phyloP scores from a whole-genome alignment of 345 rosid species.

The Balakata baccata region DNA sequence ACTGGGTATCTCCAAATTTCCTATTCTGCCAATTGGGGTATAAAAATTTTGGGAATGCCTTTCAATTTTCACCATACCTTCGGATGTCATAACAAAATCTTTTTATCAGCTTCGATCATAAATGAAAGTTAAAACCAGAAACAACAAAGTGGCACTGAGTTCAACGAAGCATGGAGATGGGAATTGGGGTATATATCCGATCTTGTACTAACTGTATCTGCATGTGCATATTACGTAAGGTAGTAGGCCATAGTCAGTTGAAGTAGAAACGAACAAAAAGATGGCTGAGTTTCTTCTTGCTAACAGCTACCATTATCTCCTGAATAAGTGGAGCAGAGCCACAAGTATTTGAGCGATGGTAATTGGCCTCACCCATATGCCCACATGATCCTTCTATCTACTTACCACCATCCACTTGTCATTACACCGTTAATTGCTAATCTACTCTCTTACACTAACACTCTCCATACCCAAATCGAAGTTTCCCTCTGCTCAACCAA shows the following conservation, averaged over 20 bases:
- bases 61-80: no score
- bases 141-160: not conserved
- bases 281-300: not conserved
- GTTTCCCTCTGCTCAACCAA: constrained; percentile 1
- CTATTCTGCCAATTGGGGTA: no score
- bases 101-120: no score
- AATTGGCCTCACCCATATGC: constrained; percentile 21
- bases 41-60: no score
- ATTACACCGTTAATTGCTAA: constrained; percentile 32
- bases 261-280: constrained; percentile 1
- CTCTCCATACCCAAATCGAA: not conserved
- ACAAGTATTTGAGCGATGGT: constrained; percentile 40
- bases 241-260: not conserved
- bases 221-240: not conserved
- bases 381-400: constrained; percentile 28
- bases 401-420: constrained; percentile 40
- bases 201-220: not conserved
- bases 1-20: no score
- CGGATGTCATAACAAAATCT: no score
- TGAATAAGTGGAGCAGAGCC: constrained; percentile 28
- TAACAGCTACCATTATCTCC: constrained; percentile 15
- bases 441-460: constrained; percentile 16
- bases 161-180: constrained; percentile 1
- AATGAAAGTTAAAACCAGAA: no score
- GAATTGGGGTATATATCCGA: not conserved